A percentile compares a stretch with the other conserved stretches of the same genome.
These are phyloP conservation scores for Hyaloperonospora brassicae DNA, from an alignment of 352 stramenopile species.

Conservation along the genomic window DNA sequence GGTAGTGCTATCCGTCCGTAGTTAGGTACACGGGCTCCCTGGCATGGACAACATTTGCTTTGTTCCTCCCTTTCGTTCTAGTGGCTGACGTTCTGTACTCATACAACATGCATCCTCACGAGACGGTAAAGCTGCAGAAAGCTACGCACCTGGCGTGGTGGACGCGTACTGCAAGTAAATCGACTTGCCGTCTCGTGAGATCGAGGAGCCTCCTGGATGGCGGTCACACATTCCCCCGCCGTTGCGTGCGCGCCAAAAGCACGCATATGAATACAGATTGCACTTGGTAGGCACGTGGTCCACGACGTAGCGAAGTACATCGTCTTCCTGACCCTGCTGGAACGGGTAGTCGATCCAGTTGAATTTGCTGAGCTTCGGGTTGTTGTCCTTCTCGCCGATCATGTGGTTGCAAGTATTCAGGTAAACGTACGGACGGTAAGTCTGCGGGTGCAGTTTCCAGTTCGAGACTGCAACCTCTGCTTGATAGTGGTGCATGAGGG, in stretches of 20 bases:
- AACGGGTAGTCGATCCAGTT: constrained; percentile 82
- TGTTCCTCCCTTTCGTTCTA: constrained; percentile 10
- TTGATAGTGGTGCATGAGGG: constrained; percentile 84
- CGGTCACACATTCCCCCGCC: constrained; percentile 69
- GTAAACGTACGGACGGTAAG: constrained; percentile 60
- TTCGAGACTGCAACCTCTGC: constrained; percentile 38
- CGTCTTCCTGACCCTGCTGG: constrained; percentile 51
- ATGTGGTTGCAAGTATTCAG: constrained; percentile 89
- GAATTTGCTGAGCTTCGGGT: constrained; percentile 58
- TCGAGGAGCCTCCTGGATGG: constrained; percentile 37
- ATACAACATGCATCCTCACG: neutral
- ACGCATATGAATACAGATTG: constrained; percentile 83
- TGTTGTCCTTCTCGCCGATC: constrained; percentile 82
- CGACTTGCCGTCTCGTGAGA: constrained; percentile 49
- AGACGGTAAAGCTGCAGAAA: neutral
- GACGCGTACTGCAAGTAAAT: constrained; percentile 42
- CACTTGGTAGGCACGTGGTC: constrained; percentile 79
- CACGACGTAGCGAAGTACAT: constrained; percentile 73
- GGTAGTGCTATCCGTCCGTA: neutral
- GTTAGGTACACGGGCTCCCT: neutral
- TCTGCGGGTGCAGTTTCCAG: constrained; percentile 40
- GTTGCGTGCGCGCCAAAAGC: constrained; percentile 68
- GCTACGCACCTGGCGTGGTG: constrained; percentile 17
- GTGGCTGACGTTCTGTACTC: constrained; percentile 16
- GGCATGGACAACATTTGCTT: constrained; percentile 17